phyloP scores from a whole-genome alignment of 164 flowering plant species.

The Piper longum region DNA sequence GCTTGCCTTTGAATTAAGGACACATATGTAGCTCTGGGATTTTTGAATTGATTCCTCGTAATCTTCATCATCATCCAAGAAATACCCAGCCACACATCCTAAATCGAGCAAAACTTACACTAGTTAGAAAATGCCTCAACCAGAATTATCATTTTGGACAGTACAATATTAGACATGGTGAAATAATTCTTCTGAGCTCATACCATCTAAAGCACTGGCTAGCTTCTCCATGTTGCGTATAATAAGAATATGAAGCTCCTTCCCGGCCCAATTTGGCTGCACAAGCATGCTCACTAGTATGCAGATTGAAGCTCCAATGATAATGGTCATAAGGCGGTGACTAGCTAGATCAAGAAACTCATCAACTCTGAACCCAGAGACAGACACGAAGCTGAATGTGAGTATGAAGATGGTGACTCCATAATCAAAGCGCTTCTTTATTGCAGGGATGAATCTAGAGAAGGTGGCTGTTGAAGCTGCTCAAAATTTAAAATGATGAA shows the following conservation, averaged over 20 bases:
- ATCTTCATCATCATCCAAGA: slow-evolving; percentile 3
- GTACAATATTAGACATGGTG: not conserved
- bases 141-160: not conserved
- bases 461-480: slow-evolving; percentile 71
- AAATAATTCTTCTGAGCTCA: not conserved
- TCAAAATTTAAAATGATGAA: not conserved
- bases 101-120: not conserved
- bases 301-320: slow-evolving; percentile 51
- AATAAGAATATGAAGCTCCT: slow-evolving; percentile 41
- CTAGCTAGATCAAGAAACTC: slow-evolving; percentile 40
- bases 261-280: slow-evolving; percentile 75
- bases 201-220: slow-evolving; percentile 58
- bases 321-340: slow-evolving; percentile 51
- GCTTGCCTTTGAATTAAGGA: slow-evolving; percentile 44
- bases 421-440: slow-evolving; percentile 64
- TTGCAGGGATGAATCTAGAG: slow-evolving; percentile 55
- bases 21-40: slow-evolving; percentile 44
- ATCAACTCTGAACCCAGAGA: slow-evolving; percentile 62
- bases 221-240: slow-evolving; percentile 54
- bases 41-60: slow-evolving; percentile 14
- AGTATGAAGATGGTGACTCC: slow-evolving; percentile 68
- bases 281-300: slow-evolving; percentile 37
- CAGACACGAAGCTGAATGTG: slow-evolving; percentile 68
- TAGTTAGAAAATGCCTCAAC: no score
- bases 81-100: slow-evolving; percentile 38